phyloP scores from a whole-genome alignment of 2,329 filamentous ascomycete species.

The Talaromyces sp. region DNA sequence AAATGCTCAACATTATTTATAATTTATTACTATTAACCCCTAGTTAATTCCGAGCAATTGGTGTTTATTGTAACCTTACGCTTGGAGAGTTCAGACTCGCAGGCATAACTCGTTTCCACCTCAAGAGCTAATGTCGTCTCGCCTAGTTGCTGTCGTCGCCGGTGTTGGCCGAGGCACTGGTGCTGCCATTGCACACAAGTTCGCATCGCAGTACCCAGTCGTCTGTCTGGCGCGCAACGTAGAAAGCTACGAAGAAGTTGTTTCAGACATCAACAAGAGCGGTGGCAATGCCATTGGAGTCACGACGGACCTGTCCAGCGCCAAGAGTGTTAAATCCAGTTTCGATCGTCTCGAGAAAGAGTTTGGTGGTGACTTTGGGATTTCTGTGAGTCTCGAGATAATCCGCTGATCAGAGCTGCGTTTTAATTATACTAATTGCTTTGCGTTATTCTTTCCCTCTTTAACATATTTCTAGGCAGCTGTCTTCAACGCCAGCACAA shows the following conservation, averaged over 20 bases:
- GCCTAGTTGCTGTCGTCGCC: constrained; percentile 17
- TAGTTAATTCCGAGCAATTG: too few relatives aligned
- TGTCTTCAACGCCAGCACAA: constrained; percentile 49
- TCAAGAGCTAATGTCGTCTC: neutral
- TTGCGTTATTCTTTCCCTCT: constrained; percentile 10
- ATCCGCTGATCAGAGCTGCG: neutral
- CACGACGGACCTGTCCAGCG: constrained; percentile 57
- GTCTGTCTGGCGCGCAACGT: constrained; percentile 67
- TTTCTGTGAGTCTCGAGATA: neutral
- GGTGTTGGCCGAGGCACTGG: constrained; percentile 18
- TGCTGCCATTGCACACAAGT: constrained; percentile 45
- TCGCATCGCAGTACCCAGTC: constrained; percentile 63
- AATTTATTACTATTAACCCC: too few relatives aligned
- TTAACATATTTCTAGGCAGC: constrained; percentile 35
- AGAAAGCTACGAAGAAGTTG: constrained; percentile 60
- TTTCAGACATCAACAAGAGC: constrained; percentile 60
- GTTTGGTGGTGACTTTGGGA: neutral
- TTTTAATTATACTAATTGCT: neutral
- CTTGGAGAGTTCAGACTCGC: too few relatives aligned
- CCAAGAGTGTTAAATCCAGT: constrained; percentile 32
- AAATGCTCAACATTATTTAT: too few relatives aligned
- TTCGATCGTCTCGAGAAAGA: neutral
- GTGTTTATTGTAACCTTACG: too few relatives aligned
- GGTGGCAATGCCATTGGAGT: constrained; percentile 70
- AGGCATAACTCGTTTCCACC: too few relatives aligned